Conservation (phyloP, 352 stramenopile genomes). For the Peronospora destructor region DNA sequence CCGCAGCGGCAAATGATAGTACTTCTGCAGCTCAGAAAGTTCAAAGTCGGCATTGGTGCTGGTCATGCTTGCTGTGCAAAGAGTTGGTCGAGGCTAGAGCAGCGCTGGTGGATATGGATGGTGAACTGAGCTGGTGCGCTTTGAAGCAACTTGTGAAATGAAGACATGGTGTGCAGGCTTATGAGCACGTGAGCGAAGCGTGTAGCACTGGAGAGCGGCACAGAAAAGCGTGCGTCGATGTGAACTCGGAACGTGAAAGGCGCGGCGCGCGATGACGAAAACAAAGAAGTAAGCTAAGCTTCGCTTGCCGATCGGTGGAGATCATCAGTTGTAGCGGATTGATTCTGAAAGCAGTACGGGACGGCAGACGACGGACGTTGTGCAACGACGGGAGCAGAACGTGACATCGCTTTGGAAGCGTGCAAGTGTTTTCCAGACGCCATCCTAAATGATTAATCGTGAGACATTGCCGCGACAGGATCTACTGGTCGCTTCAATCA, state of each 20-base stretch:
- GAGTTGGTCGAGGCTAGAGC: conserved; percentile 2
- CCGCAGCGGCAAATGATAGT: conserved; percentile 78
- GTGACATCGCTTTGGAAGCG: not conserved
- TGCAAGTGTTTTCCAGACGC: conserved; percentile 1
- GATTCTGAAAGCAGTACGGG: conserved; percentile 16
- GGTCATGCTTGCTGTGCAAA: conserved; percentile 20
- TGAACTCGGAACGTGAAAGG: conserved; percentile 14
- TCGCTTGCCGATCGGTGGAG: conserved; percentile 28
- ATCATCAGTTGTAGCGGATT: conserved; percentile 22
- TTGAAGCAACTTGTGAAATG: conserved; percentile 35
- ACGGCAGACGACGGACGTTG: conserved; percentile 23
- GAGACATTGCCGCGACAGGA: conserved; percentile 14
- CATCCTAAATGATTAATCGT: conserved; percentile 8
- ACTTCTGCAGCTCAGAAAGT: conserved; percentile 74
- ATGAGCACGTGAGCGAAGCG: conserved; percentile 17
- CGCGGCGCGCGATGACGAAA: conserved; percentile 23
- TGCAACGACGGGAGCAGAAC: not conserved
- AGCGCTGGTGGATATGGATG: conserved; percentile 3
- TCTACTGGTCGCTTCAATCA: conserved; percentile 10
- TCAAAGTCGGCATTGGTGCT: conserved; percentile 69
- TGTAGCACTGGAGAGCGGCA: conserved; percentile 14
- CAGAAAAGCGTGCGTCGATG: conserved; percentile 22
- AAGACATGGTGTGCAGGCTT: conserved; percentile 23
- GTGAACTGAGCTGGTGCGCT: conserved; percentile 14
- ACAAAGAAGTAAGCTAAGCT: conserved; percentile 20